phyloP scores from a whole-genome alignment of 2,329 filamentous ascomycete species.

The Cercospora citrullina region DNA sequence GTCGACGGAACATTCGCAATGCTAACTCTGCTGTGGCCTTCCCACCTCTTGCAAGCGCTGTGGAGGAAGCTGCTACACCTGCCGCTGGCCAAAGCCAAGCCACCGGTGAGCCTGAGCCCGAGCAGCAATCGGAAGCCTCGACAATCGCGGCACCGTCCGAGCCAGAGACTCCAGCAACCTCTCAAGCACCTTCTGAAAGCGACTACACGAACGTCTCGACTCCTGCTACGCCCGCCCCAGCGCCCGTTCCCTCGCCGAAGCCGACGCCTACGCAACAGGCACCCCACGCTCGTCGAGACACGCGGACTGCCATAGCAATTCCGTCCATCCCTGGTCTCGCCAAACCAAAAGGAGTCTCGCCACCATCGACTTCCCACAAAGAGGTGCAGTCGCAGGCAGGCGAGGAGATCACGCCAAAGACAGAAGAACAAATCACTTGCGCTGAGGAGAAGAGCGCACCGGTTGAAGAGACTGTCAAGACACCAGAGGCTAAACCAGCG shows the following conservation, averaged over 20 bases:
- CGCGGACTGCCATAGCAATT: conserved; percentile 49
- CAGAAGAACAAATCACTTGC: conserved; percentile 12
- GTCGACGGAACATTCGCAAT: conserved; percentile 42
- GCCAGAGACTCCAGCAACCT: conserved; percentile 59
- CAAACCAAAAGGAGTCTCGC: conserved; percentile 43
- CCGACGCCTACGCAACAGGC: conserved; percentile 32
- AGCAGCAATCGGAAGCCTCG: conserved; percentile 45
- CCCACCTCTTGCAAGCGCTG: conserved; percentile 40
- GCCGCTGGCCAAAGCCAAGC: conserved; percentile 17
- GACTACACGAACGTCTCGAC: conserved; percentile 48
- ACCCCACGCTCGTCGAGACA: conserved; percentile 42
- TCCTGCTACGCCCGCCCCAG: conserved; percentile 50
- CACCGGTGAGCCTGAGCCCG: conserved; percentile 21
- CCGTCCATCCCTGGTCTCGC: conserved; percentile 55
- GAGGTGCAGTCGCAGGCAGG: conserved; percentile 20
- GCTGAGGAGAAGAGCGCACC: conserved; percentile 26
- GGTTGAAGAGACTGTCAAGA: conserved; percentile 42
- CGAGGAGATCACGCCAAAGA: conserved; percentile 20
- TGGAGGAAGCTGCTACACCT: conserved; percentile 38
- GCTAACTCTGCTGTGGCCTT: conserved; percentile 51
- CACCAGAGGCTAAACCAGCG: conserved; percentile 44
- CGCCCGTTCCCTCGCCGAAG: conserved; percentile 36
- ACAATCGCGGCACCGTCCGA: conserved; percentile 49
- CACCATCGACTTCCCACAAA: conserved; percentile 41
- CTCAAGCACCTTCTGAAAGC: conserved; percentile 58